Percentiles rank a stretch among this genome's conserved stretches.
Evolutionary conservation across 192 early-diverging fungal genomes (phyloP).

Genomic region (Tieghemiomyces parasiticus): DNA sequence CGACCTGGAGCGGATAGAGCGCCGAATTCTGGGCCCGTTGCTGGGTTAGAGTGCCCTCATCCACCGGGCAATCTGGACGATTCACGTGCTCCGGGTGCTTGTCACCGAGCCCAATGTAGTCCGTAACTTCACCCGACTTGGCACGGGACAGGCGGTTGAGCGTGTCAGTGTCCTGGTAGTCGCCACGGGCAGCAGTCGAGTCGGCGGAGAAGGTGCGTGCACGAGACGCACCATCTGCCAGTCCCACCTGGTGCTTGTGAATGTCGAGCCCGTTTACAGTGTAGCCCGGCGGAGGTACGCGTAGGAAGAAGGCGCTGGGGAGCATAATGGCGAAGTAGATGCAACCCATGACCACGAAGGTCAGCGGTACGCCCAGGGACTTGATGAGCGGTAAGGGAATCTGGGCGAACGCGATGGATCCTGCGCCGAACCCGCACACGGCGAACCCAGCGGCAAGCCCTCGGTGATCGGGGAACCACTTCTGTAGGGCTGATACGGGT

Average conservation of each 20-base stretch:
- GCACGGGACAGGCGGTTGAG: too few species aligned
- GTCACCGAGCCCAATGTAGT: not conserved
- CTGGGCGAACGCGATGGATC: constrained; percentile 50
- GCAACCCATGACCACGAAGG: constrained; percentile 51
- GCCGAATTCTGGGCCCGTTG: too few species aligned
- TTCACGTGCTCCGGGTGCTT: too few species aligned
- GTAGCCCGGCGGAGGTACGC: constrained; percentile 49
- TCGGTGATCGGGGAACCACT: constrained; percentile 44
- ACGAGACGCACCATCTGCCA: too few species aligned
- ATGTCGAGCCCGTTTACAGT: constrained; percentile 43
- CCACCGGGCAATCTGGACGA: too few species aligned
- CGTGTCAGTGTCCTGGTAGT: too few species aligned
- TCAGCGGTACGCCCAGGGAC: constrained; percentile 31
- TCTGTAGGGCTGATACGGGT: constrained; percentile 39
- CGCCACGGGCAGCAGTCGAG: too few species aligned
- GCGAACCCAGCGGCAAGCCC: constrained; percentile 44
- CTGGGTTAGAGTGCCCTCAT: too few species aligned
- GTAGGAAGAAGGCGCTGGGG: constrained; percentile 33
- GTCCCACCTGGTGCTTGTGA: constrained; percentile 18
- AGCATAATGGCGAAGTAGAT: constrained; percentile 45
- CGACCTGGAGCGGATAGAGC: constrained; percentile 4
- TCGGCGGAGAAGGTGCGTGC: too few species aligned
- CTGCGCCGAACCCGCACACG: constrained; percentile 62
- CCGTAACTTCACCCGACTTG: constrained; percentile 14
- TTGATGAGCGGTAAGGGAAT: constrained; percentile 43